These are phyloP conservation scores for Aspergillus hancockii DNA, from an alignment of 495 filamentous ascomycete species.

Conservation along the genomic window DNA sequence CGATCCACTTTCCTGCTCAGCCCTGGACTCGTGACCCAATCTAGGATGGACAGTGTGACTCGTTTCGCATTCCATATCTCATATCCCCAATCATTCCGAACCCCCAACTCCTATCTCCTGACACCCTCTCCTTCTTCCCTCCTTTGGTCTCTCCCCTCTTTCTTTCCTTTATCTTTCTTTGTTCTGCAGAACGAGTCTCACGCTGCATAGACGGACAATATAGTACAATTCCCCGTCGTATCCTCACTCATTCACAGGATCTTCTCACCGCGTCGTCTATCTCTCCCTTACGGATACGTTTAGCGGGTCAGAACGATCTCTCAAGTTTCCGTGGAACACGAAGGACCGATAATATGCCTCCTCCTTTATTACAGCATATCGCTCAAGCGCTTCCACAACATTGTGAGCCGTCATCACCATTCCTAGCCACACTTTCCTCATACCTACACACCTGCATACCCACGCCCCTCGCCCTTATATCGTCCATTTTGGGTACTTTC, in stretches of 20 bases:
- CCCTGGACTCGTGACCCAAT: constrained; percentile 4
- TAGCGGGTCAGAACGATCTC: not conserved
- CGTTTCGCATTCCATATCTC: constrained; percentile 5
- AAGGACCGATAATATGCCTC: constrained; percentile 25
- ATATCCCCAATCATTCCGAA: too few relatives aligned
- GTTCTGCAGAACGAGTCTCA: not conserved
- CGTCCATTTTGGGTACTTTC: constrained; percentile 61
- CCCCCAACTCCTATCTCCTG: not conserved
- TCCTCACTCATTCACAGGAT: not conserved
- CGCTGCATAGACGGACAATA: not conserved
- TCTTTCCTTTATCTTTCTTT: constrained; percentile 1
- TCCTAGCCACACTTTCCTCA: constrained; percentile 59
- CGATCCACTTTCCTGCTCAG: not conserved
- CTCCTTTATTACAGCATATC: constrained; percentile 32
- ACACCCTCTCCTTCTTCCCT: not conserved
- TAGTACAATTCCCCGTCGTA: not conserved
- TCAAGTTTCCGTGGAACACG: not conserved
- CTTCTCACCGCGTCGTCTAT: not conserved
- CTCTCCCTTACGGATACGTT: not conserved
- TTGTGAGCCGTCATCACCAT: constrained; percentile 62
- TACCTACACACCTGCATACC: constrained; percentile 68
- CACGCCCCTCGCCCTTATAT: constrained; percentile 64
- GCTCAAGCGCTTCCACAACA: constrained; percentile 52
- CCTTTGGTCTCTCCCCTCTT: not conserved
- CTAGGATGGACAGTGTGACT: constrained; percentile 5